phyloP scores from a whole-genome alignment of 208 protist genomes.

The Trypanosoma platydactyli region DNA sequence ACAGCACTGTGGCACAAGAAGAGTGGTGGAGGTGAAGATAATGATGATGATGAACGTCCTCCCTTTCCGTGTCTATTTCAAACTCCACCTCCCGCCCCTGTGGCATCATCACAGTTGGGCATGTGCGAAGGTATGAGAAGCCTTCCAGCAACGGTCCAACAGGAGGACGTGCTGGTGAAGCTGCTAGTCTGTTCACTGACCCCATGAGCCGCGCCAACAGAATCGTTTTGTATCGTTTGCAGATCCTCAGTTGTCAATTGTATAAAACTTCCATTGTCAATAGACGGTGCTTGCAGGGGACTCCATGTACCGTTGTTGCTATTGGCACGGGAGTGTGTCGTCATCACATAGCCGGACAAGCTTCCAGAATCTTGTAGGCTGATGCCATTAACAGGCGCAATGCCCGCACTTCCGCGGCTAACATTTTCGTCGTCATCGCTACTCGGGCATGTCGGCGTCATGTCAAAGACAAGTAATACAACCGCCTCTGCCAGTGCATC shows the following conservation, averaged over 20 bases:
- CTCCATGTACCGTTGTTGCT: slow-evolving; percentile 1
- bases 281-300: background rate
- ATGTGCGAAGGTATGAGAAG: background rate
- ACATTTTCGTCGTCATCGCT: slow-evolving; percentile 19
- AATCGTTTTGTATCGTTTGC: slow-evolving; percentile 1
- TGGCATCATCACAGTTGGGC: slow-evolving; percentile 9
- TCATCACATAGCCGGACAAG: background rate
- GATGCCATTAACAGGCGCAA: slow-evolving; percentile 2
- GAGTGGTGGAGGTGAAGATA: slow-evolving; percentile 14
- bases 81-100: background rate
- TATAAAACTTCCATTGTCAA: slow-evolving; percentile 27
- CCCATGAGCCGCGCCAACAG: background rate
- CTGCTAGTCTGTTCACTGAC: background rate
- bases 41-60: too few species aligned
- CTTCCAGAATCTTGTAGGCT: slow-evolving; percentile 5
- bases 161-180: slow-evolving; percentile 1
- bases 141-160: slow-evolving; percentile 1
- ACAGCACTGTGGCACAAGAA: background rate
- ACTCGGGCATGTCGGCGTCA: slow-evolving; percentile 30
- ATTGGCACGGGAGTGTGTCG: background rate
- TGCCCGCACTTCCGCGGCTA: background rate
- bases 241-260: slow-evolving; percentile 33
- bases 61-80: too few species aligned
- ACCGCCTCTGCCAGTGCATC: slow-evolving; percentile 70
- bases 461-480: slow-evolving; percentile 63